Base-by-base conservation (phyloP, 805 yeast genomes). In the Barnettozyma californica region DNA sequence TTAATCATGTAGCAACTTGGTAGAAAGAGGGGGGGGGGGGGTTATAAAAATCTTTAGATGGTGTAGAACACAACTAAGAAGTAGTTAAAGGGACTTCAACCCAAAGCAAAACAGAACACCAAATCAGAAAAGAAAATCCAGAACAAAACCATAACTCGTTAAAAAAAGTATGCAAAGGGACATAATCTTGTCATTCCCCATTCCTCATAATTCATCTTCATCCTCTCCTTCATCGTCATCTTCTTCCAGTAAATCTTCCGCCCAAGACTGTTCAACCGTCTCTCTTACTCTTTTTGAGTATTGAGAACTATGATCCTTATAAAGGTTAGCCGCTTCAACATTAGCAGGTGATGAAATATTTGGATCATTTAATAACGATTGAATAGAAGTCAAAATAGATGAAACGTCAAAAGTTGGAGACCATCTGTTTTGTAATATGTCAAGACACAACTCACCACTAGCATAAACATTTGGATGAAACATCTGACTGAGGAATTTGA, bases 381-480 rank as follows among this genome's bases (percentile, higher is more conserved):
- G 99, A 50, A 94, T 83, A 25, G 96, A 87, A 1, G 99, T 94
- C 58, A 94, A 74, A 48, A 94, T 92, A 11, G 96, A 89, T 10
- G 96, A 90, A 35, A 94, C 99, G 63, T 94, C 99, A 64, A 92
- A 94, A 1, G 99, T 94, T 11, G 99, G 99, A 23, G 96, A 86
- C 99, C 99, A 94, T 64, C 98, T 77, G 70, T 92, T 94, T 65
- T 94, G 99, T 56, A 94, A 73, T 56, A 94, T 94, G 69, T 94
- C 99, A 54, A 94, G 76, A 70, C 99, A 94, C 53, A 94, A 79
- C 62, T 94, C 98, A 23, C 99, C 99, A 42, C 84, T 78, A 9
- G 95, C 96, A 62, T 94, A 94, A 3, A 94, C 98, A 64, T 94
- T 94, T 3, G 99, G 99, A 65, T 94, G 99, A 67, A 94, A 94